Evolutionary conservation across 2,329 filamentous ascomycete genomes (phyloP).

Genomic region (Diaporthe australafricana): DNA sequence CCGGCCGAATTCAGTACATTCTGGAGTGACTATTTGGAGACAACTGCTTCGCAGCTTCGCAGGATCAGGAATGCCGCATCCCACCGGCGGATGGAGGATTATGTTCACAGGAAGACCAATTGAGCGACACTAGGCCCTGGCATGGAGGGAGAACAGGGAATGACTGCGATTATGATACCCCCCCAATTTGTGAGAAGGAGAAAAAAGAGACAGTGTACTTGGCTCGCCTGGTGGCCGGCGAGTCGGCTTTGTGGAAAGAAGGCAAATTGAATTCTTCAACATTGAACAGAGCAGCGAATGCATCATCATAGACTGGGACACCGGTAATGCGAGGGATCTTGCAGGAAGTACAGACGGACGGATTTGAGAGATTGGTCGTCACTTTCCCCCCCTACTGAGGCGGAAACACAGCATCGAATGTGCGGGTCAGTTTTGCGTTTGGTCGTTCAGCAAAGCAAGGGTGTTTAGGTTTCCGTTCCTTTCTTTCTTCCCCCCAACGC

Average conservation of each 20-base stretch:
- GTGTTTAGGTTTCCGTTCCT: slow-evolving; percentile 16
- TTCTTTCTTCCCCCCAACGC: not conserved
- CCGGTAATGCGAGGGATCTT: not conserved
- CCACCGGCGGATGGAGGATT: not conserved
- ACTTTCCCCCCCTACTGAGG: not conserved
- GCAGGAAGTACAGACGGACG: not conserved
- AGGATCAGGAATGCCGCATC: not conserved
- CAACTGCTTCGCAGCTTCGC: not conserved
- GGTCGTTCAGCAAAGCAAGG: slow-evolving; percentile 25
- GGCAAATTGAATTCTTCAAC: slow-evolving; percentile 26
- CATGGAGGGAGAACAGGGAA: not conserved
- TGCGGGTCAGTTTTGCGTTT: slow-evolving; percentile 8
- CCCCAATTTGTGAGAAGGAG: not conserved
- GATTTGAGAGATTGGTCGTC: not conserved
- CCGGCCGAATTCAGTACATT: not conserved
- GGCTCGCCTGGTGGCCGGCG: not conserved
- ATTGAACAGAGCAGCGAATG: slow-evolving; percentile 16
- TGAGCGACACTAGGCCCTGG: not conserved
- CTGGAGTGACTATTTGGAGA: not conserved
- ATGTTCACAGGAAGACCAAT: not conserved
- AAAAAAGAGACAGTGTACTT: not conserved
- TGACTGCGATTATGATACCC: slow-evolving; percentile 27
- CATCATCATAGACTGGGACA: slow-evolving; percentile 28
- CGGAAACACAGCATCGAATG: slow-evolving; percentile 17
- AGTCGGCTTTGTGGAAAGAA: slow-evolving; percentile 3